A percentile compares a stretch with the other conserved stretches of the same genome.
Evolutionary conservation across 345 rosid species (phyloP).

Genomic region (Gossypium herbaceum): DNA sequence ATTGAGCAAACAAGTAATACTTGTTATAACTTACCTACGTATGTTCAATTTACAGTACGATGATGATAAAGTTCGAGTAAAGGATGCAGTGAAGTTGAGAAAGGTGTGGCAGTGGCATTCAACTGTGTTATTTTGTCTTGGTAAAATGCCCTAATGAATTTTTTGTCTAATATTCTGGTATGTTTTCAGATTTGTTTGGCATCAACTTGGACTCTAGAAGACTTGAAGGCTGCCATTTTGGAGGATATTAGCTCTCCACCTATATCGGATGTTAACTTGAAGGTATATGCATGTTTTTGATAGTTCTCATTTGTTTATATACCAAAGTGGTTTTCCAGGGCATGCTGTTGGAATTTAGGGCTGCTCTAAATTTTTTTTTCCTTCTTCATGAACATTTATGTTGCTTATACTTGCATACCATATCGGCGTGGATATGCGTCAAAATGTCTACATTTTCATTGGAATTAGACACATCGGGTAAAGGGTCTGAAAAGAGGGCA

Average conservation of each 20-base stretch:
- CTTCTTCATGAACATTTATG: not conserved
- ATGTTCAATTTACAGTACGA: slow-evolving; percentile 51
- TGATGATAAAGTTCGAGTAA: slow-evolving; percentile 68
- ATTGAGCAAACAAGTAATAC: slow-evolving; percentile 12
- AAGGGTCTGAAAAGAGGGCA: slow-evolving; percentile 6
- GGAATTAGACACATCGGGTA: not conserved
- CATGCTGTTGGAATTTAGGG: not conserved
- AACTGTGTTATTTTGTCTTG: not conserved
- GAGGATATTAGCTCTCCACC: slow-evolving; percentile 47
- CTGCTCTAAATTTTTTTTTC: not conserved
- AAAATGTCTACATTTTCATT: not conserved
- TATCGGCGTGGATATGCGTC: not conserved
- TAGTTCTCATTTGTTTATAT: not conserved
- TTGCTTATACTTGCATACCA: not conserved
- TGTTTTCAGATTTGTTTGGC: slow-evolving; percentile 50
- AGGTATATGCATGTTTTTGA: slow-evolving; percentile 33
- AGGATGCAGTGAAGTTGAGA: slow-evolving; percentile 60
- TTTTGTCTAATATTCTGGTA: slow-evolving; percentile 25
- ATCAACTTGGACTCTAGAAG: slow-evolving; percentile 67
- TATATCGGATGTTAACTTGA: slow-evolving; percentile 57
- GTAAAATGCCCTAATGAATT: slow-evolving; percentile 13
- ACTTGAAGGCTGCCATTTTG: slow-evolving; percentile 58
- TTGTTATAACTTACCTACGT: not conserved
- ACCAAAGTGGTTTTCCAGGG: not conserved
- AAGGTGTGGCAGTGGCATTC: slow-evolving; percentile 43